Evolutionary conservation across 192 early-diverging fungal species (phyloP), one percentile per base, ranked within the genome.

Genomic region (Linnemannia zychae): DNA sequence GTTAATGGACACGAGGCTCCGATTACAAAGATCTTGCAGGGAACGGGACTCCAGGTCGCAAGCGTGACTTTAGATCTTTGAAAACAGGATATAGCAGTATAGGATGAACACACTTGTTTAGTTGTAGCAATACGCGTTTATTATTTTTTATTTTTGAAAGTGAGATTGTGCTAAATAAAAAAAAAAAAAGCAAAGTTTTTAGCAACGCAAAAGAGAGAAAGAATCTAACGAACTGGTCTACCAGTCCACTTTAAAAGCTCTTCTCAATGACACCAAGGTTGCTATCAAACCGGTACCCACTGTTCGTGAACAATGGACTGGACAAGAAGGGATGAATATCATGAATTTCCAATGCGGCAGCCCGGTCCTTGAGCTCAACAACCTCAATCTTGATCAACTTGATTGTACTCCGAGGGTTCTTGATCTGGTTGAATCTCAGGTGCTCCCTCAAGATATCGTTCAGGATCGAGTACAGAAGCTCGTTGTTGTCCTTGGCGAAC

Each of bases 381-480:
- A 91, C 67, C 46, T 93, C 89, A 63, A 96, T 92, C 65, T 79
- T 77, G 50, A 96, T 82, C 69, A 89, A 87, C n/a, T 84, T 80
- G 33, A 93, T 91, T 76, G 93, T 89, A 48, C 66, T 75, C 12
- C 88, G 79, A 68, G 88, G 91, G 72, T 92, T 87, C 75, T 82
- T 86, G 78, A 94, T 92, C 71, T 95, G 92, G 83, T 93, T 88
- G 78, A 96, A 93, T 37, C 93, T 91, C 82, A 96, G 89, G 37
- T 94, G 92, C 77, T 98, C 96, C 68, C 90, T 91, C 44, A 95
- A 89, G 48, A 97, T 87, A 68, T 93, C 91, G 12, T 93, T 93
- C 44, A 99, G 89, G 44, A 94, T 74, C 82, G 95, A 94, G 57
- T 94, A 91, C 67, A 98, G 87, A 46, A 97, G 88, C 88, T 98